phyloP scores from a whole-genome alignment of 2,329 filamentous ascomycete genomes.

The Stagonosporopsis vannaccii region DNA sequence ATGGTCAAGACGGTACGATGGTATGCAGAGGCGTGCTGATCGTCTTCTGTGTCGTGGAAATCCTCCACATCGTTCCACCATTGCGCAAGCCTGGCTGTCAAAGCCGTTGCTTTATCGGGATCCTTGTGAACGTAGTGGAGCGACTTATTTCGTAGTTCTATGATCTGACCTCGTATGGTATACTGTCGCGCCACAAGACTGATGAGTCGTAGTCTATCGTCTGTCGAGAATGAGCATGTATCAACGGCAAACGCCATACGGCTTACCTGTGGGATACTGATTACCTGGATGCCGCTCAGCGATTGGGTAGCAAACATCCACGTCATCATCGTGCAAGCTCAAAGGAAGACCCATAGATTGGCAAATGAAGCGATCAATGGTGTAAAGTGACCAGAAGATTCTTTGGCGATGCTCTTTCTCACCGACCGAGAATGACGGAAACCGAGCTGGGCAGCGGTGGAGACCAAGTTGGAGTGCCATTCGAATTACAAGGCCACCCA shows the following conservation, averaged over 20 bases:
- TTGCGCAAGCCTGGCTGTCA: conserved; percentile 59
- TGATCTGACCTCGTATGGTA: conserved; percentile 58
- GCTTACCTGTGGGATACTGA: conserved; percentile 22
- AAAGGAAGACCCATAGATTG: conserved; percentile 65
- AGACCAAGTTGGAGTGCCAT: conserved; percentile 65
- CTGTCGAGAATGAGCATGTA: conserved; percentile 11
- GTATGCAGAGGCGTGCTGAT: conserved; percentile 32
- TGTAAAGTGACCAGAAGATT: conserved; percentile 66
- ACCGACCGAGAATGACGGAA: conserved; percentile 56
- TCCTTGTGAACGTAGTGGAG: conserved; percentile 56
- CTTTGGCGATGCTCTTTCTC: conserved; percentile 60
- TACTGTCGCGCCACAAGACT: conserved; percentile 57
- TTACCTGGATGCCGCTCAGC: conserved; percentile 54
- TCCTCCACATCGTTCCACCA: conserved; percentile 65
- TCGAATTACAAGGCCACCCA: conserved; percentile 63
- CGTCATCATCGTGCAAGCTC: conserved; percentile 63
- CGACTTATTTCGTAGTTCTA: conserved; percentile 62
- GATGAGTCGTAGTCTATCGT: conserved; percentile 23
- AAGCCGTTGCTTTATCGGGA: conserved; percentile 53
- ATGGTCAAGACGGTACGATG: conserved; percentile 56
- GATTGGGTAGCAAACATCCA: conserved; percentile 65
- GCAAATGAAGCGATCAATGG: conserved; percentile 62
- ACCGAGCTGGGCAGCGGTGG: conserved; percentile 65
- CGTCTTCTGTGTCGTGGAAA: conserved; percentile 51
- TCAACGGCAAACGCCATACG: neutral